Conservation (phyloP, 257 asterid genomes). For the Penstemon davidsonii region DNA sequence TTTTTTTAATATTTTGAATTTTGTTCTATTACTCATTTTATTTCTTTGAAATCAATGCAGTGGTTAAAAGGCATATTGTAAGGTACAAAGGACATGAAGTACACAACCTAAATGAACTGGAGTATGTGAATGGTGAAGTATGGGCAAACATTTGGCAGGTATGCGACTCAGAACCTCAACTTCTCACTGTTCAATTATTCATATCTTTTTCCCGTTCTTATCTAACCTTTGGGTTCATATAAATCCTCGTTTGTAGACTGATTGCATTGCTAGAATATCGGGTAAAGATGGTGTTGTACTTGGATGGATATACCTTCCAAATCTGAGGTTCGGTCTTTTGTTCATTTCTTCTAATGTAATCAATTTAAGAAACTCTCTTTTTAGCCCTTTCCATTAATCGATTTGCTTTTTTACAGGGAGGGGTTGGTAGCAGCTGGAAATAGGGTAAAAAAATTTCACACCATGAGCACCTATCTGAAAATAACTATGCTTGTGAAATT, state of each 20-base stretch:
- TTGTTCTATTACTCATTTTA: slow-evolving; percentile 2
- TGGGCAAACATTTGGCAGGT: slow-evolving; percentile 97
- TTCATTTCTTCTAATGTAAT: slow-evolving; percentile 11
- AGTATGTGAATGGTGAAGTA: slow-evolving; percentile 82
- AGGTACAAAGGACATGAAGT: slow-evolving; percentile 76
- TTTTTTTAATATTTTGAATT: not conserved
- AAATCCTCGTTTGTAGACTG: slow-evolving; percentile 55
- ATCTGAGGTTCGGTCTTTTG: slow-evolving; percentile 52
- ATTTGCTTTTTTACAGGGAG: slow-evolving; percentile 41
- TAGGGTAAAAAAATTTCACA: slow-evolving; percentile 41
- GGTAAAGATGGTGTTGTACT: slow-evolving; percentile 54
- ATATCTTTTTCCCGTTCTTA: not conserved
- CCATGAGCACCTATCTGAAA: not conserved
- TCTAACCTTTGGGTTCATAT: not conserved
- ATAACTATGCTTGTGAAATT: not conserved
- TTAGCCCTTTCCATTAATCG: not conserved
- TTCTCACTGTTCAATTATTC: slow-evolving; percentile 1
- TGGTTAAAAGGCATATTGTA: slow-evolving; percentile 52
- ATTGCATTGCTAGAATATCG: slow-evolving; percentile 92
- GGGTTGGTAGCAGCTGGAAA: slow-evolving; percentile 50
- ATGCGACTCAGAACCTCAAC: not conserved
- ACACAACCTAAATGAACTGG: slow-evolving; percentile 80
- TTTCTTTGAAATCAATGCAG: slow-evolving; percentile 43
- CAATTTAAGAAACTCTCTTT: not conserved
- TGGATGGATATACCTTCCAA: slow-evolving; percentile 86